phyloP scores from a whole-genome alignment of 495 filamentous ascomycete species.

The Penicillium coffeae region DNA sequence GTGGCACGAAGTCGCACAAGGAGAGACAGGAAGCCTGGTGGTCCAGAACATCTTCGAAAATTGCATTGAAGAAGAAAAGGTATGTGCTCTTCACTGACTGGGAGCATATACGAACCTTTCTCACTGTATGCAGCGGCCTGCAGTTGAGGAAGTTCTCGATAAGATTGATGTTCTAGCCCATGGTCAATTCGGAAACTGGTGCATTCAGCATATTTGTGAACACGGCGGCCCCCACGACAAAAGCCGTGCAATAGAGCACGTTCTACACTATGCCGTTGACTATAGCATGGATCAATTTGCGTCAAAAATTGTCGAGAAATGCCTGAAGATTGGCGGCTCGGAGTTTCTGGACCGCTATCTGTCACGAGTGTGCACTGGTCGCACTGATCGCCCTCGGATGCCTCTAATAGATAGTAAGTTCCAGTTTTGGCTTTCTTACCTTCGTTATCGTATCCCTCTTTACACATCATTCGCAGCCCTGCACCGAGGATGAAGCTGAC shows the following conservation, averaged over 20 bases:
- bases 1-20: conserved; percentile 98
- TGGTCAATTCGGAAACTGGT: conserved; percentile 99
- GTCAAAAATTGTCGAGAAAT: conserved; percentile 98
- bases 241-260: conserved; percentile 89
- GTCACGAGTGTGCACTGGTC: conserved; percentile 86
- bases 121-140: conserved; percentile 68
- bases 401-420: conserved; percentile 88
- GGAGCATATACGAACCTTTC: conserved; percentile 15
- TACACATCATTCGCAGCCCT: no score
- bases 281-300: conserved; percentile 99
- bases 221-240: conserved; percentile 90
- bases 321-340: conserved; percentile 88
- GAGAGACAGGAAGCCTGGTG: conserved; percentile 94
- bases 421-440: not conserved
- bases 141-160: conserved; percentile 90
- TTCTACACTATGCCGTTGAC: conserved; percentile 85
- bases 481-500: no score
- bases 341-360: conserved; percentile 94
- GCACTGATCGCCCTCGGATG: conserved; percentile 87
- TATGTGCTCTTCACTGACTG: conserved; percentile 36
- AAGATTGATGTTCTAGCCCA: conserved; percentile 95
- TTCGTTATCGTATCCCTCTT: not conserved
- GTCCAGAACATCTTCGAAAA: conserved; percentile 99
- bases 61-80: conserved; percentile 97
- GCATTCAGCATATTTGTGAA: conserved; percentile 98